Evolutionary conservation across 1,284 basidiomycete genomes (phyloP).

Genomic region (Fomitopsis betulina): DNA sequence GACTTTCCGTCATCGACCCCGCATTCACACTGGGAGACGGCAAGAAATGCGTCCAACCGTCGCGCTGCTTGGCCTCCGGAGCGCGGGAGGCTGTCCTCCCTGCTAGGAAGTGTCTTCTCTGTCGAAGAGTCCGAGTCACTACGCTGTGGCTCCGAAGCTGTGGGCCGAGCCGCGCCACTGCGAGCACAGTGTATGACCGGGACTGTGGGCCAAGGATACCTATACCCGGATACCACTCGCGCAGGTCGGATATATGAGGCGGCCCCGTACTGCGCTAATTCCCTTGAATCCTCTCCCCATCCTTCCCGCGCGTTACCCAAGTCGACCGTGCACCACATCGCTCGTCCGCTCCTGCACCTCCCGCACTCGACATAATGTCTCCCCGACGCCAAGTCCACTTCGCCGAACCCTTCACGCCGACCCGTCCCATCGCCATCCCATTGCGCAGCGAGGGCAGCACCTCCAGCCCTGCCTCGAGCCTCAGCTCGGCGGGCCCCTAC

Average conservation of each 20-base stretch:
- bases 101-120: neutral
- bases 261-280: neutral
- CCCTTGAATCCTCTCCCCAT: neutral
- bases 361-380: neutral
- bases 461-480: neutral
- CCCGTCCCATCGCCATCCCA: neutral
- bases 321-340: too few relatives aligned
- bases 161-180: neutral
- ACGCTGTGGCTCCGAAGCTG: neutral
- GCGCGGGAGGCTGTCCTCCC: neutral
- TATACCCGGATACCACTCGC: neutral
- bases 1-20: neutral
- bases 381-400: neutral
- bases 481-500: neutral
- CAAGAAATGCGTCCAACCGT: neutral
- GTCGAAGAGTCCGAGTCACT: neutral
- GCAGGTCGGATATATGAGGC: neutral
- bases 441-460: neutral
- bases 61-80: neutral
- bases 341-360: neutral
- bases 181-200: neutral
- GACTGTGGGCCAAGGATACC: neutral
- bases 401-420: neutral
- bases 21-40: neutral
- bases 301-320: neutral